Conservation (phyloP, 345 rosid species). For the Gossypium stocksii region DNA sequence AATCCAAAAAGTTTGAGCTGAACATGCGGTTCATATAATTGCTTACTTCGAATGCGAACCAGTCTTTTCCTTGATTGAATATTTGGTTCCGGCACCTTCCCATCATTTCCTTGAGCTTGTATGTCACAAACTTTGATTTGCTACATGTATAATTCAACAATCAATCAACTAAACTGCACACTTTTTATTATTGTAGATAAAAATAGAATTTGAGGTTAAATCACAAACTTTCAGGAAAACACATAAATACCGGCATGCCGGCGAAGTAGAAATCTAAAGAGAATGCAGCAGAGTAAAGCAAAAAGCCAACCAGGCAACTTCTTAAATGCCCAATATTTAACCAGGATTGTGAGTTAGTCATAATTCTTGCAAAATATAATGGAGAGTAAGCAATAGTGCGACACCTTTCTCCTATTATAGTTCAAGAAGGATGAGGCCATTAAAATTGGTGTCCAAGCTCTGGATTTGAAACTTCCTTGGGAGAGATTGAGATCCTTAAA, state of each 20-base stretch:
- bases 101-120: background rate
- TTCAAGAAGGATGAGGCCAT: conserved; percentile 78
- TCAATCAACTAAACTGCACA: background rate
- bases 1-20: no score
- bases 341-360: no score
- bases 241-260: no score
- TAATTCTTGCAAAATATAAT: no score
- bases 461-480: conserved; percentile 77
- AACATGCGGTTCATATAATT: no score
- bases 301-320: no score
- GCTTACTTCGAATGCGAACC: no score
- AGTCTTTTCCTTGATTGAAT: background rate
- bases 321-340: no score
- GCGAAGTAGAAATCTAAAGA: no score
- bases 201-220: background rate
- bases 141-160: background rate
- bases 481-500: conserved; percentile 77
- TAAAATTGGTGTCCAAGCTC: conserved; percentile 60
- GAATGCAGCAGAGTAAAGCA: no score
- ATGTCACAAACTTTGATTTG: background rate
- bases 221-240: background rate
- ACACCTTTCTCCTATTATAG: background rate
- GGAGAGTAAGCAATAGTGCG: no score
- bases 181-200: background rate
- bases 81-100: background rate